Evolutionary conservation across 2,329 filamentous ascomycete species (phyloP).

Genomic region (Pseudogymnoascus sp.): DNA sequence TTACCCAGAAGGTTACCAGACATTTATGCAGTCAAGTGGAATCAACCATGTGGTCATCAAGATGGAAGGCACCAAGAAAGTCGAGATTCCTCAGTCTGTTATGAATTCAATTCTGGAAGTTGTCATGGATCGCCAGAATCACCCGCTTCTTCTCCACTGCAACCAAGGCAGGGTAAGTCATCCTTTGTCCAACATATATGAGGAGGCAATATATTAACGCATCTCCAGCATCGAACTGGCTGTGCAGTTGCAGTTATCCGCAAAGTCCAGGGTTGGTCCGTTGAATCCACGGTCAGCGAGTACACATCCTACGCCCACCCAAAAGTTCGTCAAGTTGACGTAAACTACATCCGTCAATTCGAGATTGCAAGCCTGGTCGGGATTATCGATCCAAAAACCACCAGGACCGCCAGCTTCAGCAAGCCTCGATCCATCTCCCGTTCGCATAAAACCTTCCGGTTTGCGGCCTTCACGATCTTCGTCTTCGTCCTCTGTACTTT

Average conservation of each 20-base stretch:
- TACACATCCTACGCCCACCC: slow-evolving; percentile 58
- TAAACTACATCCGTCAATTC: slow-evolving; percentile 49
- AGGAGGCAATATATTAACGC: slow-evolving; percentile 13
- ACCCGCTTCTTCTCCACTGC: slow-evolving; percentile 81
- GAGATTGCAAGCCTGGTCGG: slow-evolving; percentile 32
- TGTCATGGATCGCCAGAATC: slow-evolving; percentile 62
- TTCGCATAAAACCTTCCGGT: neutral
- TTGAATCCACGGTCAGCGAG: slow-evolving; percentile 57
- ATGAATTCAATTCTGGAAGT: slow-evolving; percentile 65
- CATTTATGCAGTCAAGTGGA: slow-evolving; percentile 56
- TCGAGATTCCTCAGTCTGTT: slow-evolving; percentile 54
- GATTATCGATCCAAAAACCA: neutral
- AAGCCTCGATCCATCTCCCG: neutral
- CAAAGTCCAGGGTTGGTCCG: slow-evolving; percentile 60
- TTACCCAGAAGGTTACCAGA: slow-evolving; percentile 40
- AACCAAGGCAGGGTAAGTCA: slow-evolving; percentile 70
- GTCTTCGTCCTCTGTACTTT: slow-evolving; percentile 8
- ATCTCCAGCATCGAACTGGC: slow-evolving; percentile 67
- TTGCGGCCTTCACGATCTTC: neutral
- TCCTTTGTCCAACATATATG: neutral
- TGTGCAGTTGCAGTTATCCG: slow-evolving; percentile 78
- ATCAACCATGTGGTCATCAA: slow-evolving; percentile 69
- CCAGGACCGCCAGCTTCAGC: neutral
- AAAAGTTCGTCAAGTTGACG: slow-evolving; percentile 51
- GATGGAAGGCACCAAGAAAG: slow-evolving; percentile 83